These are phyloP conservation scores for Sporothrix euskadiensis DNA, from an alignment of 2,329 filamentous ascomycete genomes.

Conservation along the genomic window DNA sequence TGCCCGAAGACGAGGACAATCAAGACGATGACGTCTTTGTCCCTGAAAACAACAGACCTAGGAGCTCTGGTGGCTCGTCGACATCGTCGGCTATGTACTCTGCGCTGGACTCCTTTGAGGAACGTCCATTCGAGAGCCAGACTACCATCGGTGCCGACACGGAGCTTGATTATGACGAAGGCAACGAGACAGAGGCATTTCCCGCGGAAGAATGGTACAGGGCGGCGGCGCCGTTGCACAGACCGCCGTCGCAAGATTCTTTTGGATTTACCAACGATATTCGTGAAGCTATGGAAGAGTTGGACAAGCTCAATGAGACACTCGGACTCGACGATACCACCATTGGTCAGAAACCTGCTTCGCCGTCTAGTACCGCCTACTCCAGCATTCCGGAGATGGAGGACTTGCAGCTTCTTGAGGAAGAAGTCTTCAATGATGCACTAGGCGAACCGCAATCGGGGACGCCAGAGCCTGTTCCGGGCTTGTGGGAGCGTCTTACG, in stretches of 20 bases:
- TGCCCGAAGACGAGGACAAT: not conserved
- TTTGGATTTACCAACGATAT: slow-evolving; percentile 23
- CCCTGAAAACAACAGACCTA: not conserved
- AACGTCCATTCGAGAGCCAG: slow-evolving; percentile 8
- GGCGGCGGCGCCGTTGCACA: not conserved
- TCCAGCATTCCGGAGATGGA: slow-evolving; percentile 28
- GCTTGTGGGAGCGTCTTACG: slow-evolving; percentile 38
- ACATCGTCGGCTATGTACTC: slow-evolving; percentile 29
- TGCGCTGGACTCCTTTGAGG: slow-evolving; percentile 19
- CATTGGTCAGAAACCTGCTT: not conserved
- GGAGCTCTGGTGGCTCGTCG: slow-evolving; percentile 15
- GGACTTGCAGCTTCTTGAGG: slow-evolving; percentile 22
- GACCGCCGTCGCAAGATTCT: slow-evolving; percentile 20
- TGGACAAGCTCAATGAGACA: not conserved
- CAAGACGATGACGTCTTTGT: not conserved
- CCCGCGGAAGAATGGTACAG: not conserved
- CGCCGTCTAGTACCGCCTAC: slow-evolving; percentile 25
- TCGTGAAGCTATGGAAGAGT: slow-evolving; percentile 23
- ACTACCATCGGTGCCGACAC: not conserved
- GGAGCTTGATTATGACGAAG: not conserved
- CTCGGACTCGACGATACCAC: slow-evolving; percentile 1
- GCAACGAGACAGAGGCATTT: slow-evolving; percentile 18
- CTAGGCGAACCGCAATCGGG: not conserved
- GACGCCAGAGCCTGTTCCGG: not conserved
- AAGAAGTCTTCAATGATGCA: not conserved